Percentiles rank a stretch among this genome's conserved stretches.
Conservation (phyloP, 305 asterid genomes). For the Fraxinus latifolia region DNA sequence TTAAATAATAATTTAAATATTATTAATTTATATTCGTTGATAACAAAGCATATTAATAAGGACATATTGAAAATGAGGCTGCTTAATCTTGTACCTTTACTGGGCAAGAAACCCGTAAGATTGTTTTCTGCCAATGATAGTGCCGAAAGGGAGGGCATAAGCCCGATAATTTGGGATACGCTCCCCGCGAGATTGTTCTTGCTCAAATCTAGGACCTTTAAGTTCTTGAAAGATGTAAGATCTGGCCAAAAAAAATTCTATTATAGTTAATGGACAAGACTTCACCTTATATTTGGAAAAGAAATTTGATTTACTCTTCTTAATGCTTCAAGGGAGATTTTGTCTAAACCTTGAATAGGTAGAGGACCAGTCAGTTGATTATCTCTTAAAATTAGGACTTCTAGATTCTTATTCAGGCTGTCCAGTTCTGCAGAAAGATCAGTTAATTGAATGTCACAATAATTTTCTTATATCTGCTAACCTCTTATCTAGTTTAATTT, state of each 20-base stretch:
- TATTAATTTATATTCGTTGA: neutral
- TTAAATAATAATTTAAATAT: too few relatives aligned
- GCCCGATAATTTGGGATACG: neutral
- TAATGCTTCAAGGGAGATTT: neutral
- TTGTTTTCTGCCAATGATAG: neutral
- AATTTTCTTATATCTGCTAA: neutral
- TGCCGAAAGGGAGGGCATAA: neutral
- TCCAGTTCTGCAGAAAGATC: neutral
- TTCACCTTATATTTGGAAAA: neutral
- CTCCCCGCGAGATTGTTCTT: neutral
- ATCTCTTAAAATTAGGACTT: neutral
- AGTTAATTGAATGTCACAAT: neutral
- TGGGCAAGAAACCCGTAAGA: neutral
- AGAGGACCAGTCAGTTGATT: neutral
- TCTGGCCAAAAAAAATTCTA: neutral
- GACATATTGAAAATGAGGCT: neutral
- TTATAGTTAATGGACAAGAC: neutral
- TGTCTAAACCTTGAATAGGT: neutral
- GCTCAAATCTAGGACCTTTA: constrained; percentile 2
- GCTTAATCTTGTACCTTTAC: neutral
- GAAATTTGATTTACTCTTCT: neutral
- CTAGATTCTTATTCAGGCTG: neutral
- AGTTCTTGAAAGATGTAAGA: neutral
- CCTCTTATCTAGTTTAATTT: too few relatives aligned
- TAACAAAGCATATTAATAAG: neutral